Conservation (phyloP, 139 green algal species). For the Spirogloea muscicola region DNA sequence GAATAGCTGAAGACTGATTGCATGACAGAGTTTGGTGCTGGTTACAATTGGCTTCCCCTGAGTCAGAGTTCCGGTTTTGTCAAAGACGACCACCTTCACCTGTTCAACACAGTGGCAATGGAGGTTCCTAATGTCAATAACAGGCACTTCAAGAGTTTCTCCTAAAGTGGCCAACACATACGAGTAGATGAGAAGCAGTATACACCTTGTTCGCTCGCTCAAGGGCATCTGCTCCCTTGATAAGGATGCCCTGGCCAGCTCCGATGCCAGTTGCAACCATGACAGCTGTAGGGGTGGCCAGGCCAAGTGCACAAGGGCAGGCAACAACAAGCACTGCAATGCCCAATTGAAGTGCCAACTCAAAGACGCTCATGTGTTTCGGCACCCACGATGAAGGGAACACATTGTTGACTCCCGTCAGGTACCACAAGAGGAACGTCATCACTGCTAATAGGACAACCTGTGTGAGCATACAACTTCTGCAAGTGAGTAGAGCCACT, state of each 20-base stretch:
- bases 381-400: conserved; percentile 74
- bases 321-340: conserved; percentile 95
- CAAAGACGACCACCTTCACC: conserved; percentile 74
- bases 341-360: conserved; percentile 92
- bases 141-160: too few species aligned
- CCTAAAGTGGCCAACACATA: too few species aligned
- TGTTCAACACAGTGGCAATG: too few species aligned
- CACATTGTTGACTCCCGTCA: conserved; percentile 47
- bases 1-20: conserved; percentile 1
- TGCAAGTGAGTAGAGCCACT: too few species aligned
- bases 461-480: too few species aligned
- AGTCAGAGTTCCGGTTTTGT: conserved; percentile 97
- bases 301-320: conserved; percentile 87
- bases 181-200: too few species aligned
- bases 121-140: too few species aligned
- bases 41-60: conserved; percentile 65
- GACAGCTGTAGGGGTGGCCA: conserved; percentile 96
- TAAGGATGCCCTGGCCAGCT: conserved; percentile 81
- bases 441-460: conserved; percentile 73
- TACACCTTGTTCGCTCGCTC: conserved; percentile 63
- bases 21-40: conserved; percentile 19
- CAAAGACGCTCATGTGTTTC: conserved; percentile 62
- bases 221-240: conserved; percentile 84
- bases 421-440: conserved; percentile 76
- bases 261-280: conserved; percentile 93